Evolutionary conservation across 257 asterid genomes (phyloP).

Genomic region (Solanum chaucha): DNA sequence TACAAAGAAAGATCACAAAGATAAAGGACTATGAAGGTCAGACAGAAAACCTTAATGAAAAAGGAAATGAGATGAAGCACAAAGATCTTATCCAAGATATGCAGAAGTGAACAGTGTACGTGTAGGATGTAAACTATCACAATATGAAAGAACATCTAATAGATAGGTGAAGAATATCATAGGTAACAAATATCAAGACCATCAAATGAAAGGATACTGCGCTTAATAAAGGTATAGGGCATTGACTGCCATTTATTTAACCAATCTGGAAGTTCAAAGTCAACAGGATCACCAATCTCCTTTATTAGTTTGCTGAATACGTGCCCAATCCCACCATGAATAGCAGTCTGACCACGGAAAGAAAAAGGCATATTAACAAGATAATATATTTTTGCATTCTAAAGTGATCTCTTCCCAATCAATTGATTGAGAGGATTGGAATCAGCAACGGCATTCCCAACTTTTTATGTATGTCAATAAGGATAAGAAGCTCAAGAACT

Average conservation of each 20-base stretch:
- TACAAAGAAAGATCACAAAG: not conserved
- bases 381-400: not conserved
- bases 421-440: not conserved
- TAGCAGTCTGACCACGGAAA: slow-evolving; percentile 26
- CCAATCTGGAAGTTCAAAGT: slow-evolving; percentile 87
- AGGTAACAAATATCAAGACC: not conserved
- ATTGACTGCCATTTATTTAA: slow-evolving; percentile 49
- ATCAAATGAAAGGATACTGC: slow-evolving; percentile 67
- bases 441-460: not conserved
- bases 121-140: not conserved
- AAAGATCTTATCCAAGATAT: slow-evolving; percentile 1
- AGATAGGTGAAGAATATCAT: not conserved
- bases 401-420: not conserved
- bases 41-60: not conserved
- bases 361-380: not conserved
- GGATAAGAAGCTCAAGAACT: not conserved
- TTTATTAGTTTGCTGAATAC: slow-evolving; percentile 51
- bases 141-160: not conserved
- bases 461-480: not conserved
- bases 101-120: not conserved
- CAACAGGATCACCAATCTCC: slow-evolving; percentile 68
- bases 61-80: not conserved
- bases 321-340: slow-evolving; percentile 40
- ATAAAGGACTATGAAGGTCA: not conserved
- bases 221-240: slow-evolving; percentile 61